Percentiles rank a stretch among this genome's conserved stretches.
These are phyloP conservation scores for Deinandra increscens DNA, from an alignment of 129 eudicot species.

Conservation along the genomic window DNA sequence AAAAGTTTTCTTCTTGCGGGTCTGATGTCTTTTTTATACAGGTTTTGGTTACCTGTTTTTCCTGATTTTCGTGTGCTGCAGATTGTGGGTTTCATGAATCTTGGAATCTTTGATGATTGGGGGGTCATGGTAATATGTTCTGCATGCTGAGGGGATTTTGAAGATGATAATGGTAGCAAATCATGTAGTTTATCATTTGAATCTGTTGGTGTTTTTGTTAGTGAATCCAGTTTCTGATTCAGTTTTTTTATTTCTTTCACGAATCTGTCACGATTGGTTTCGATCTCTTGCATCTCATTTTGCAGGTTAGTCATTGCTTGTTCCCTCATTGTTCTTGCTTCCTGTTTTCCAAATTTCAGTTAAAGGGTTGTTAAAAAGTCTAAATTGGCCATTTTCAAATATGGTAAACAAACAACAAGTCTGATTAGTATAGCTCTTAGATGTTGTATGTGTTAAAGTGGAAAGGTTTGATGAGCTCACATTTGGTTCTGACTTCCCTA, in stretches of 20 bases:
- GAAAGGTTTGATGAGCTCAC: conserved; percentile 31
- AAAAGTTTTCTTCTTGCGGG: conserved; percentile 30
- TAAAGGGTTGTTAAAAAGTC: not conserved
- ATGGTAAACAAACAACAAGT: not conserved
- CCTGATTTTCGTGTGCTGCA: conserved; percentile 44
- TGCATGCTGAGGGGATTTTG: not conserved
- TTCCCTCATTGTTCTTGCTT: conserved; percentile 28
- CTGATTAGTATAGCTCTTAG: not conserved
- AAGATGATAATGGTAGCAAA: not conserved
- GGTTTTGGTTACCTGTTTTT: conserved; percentile 25
- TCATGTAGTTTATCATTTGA: conserved; percentile 25
- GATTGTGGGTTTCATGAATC: conserved; percentile 44
- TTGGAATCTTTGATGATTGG: conserved; percentile 26
- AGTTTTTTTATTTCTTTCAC: conserved; percentile 33
- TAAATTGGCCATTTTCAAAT: not conserved
- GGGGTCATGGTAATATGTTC: conserved; percentile 8
- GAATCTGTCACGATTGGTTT: conserved; percentile 31
- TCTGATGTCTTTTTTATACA: conserved; percentile 17
- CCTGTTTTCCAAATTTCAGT: conserved; percentile 30
- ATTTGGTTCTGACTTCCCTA: conserved; percentile 36
- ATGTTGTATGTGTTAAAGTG: not conserved
- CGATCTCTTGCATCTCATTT: conserved; percentile 33
- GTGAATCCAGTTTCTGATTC: conserved; percentile 33
- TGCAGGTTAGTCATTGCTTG: conserved; percentile 35
- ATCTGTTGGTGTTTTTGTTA: conserved; percentile 29